Evolutionary conservation across 2,329 filamentous ascomycete species (phyloP).

Genomic region (Alternaria hordeiaustralica): DNA sequence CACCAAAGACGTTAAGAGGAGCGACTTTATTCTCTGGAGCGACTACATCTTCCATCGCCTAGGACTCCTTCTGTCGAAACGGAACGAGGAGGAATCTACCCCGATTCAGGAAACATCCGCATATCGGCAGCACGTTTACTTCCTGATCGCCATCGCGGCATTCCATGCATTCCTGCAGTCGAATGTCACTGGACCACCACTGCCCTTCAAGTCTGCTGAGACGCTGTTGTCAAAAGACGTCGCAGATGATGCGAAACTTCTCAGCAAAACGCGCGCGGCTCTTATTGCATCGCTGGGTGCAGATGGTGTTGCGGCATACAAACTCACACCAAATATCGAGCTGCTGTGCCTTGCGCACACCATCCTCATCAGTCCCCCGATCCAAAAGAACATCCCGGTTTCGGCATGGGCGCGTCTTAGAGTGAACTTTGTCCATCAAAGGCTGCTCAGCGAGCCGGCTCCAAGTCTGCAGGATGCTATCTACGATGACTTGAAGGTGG

Average conservation of each 20-base stretch:
- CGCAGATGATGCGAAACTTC: conserved; percentile 40
- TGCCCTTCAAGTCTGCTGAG: conserved; percentile 64
- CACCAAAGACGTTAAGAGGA: conserved; percentile 36
- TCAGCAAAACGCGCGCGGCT: conserved; percentile 55
- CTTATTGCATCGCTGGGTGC: conserved; percentile 74
- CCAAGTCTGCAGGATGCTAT: conserved; percentile 66
- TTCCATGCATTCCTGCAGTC: conserved; percentile 83
- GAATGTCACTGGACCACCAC: conserved; percentile 85
- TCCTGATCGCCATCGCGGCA: conserved; percentile 70
- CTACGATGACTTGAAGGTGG: conserved; percentile 63
- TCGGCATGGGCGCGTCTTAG: conserved; percentile 72
- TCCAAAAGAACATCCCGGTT: conserved; percentile 53
- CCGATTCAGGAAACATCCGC: conserved; percentile 39
- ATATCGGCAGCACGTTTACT: conserved; percentile 52
- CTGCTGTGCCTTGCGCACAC: conserved; percentile 79
- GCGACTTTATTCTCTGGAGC: conserved; percentile 51
- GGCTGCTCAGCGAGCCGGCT: conserved; percentile 68
- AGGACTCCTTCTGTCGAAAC: conserved; percentile 44
- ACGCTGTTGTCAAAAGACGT: conserved; percentile 58
- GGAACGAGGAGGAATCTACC: conserved; percentile 31
- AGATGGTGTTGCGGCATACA: conserved; percentile 87
- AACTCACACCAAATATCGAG: conserved; percentile 81
- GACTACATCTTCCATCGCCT: conserved; percentile 55
- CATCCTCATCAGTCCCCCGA: conserved; percentile 58
- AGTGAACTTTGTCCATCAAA: conserved; percentile 75